Evolutionary conservation across 2,329 filamentous ascomycete genomes (phyloP), one percentile per base, ranked within the genome.

Genomic region (Trichocomaceae sp.): DNA sequence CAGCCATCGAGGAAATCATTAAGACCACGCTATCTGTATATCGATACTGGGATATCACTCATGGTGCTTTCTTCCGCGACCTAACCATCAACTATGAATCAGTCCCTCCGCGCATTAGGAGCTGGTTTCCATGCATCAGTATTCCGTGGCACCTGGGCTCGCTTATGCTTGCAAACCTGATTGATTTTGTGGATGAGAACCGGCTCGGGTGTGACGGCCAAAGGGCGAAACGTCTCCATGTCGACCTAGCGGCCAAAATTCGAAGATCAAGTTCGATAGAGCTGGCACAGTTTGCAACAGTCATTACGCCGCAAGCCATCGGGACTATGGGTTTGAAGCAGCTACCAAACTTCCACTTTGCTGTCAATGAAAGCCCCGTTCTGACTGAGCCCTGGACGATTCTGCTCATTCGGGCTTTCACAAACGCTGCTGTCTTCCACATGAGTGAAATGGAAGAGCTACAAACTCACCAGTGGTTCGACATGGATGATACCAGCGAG

Each of bases 71-170:
- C 45, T 47, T 47, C 17, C 23, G 45, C 23, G 23, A 47, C 23
- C 26, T 47, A 17, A 33, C 29, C 29, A 17, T 17, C 23, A 47
- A 47, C 45, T 47, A 47, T 17, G 29, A 33, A 31, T 29, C 45
- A 12, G 29, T 47, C 17, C 45, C 45, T 31, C 26, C 29, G 9
- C 45, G 45, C 45, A 33, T 47, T 31, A 8, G 17, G 45, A 33
- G 45, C 45, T 47, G 45, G 45, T 47, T 47, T 47, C 23, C 29
- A 29, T 47, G 45, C 31, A 47, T 47, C 13, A 31, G 23, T 47
- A 33, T 33, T 7, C 45, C 23, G 23, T 47, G 45, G 45, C 45
- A 47, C 26, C 45, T 47, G 15, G 45, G 23, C 45, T 29, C 45
- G 15, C 17, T 47, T 29, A 47, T 47, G 45, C 29, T 47, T 17